Percentiles rank a stretch among this genome's conserved stretches.
Evolutionary conservation across 768 basidiomycete species (phyloP).

Genomic region (Naganishia vaughanmartiniae): DNA sequence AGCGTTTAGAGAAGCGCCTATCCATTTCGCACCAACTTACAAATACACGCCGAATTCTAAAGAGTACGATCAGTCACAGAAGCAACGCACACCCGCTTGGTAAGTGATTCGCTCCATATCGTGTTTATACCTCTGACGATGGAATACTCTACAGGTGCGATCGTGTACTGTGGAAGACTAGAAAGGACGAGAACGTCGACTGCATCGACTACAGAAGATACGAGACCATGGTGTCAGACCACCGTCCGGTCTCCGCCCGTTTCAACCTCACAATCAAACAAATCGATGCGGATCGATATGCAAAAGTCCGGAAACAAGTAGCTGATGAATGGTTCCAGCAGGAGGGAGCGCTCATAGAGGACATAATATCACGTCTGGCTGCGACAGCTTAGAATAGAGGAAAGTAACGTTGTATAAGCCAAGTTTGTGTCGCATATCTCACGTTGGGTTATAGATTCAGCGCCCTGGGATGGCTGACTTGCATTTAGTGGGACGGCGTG

Average conservation of each 20-base stretch:
- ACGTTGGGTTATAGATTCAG: no score
- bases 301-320: constrained; percentile 61
- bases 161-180: constrained; percentile 68
- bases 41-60: constrained; percentile 80
- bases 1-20: constrained; percentile 71
- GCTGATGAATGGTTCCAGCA: constrained; percentile 54
- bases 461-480: no score
- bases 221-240: constrained; percentile 84
- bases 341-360: constrained; percentile 45
- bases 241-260: constrained; percentile 79
- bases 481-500: no score
- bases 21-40: constrained; percentile 86
- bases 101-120: constrained; percentile 28
- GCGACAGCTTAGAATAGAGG: neutral
- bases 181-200: constrained; percentile 56
- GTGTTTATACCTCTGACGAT: neutral
- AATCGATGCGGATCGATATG: constrained; percentile 63
- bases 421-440: no score
- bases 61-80: constrained; percentile 84
- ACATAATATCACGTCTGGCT: constrained; percentile 31
- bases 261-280: constrained; percentile 73
- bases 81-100: constrained; percentile 87
- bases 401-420: neutral
- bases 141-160: constrained; percentile 61
- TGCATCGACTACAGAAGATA: constrained; percentile 74